phyloP scores from a whole-genome alignment of 805 yeast species.

The Wickerhamomyces bisporus region DNA sequence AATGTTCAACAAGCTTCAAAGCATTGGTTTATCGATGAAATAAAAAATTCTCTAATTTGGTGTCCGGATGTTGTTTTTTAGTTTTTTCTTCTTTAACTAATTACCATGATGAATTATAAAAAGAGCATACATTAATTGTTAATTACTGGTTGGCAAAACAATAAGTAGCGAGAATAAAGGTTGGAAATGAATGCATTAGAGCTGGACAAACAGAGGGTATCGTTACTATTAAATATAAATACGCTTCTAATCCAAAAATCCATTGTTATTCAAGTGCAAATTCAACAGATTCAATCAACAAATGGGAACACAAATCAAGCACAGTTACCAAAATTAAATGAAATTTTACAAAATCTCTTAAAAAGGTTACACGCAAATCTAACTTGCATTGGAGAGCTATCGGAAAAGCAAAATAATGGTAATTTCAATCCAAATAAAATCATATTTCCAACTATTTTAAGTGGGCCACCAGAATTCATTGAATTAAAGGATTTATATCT shows the following conservation, averaged over 20 bases:
- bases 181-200: slow-evolving; percentile 14
- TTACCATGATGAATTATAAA: too few species aligned
- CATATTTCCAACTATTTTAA: slow-evolving; percentile 21
- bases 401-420: slow-evolving; percentile 19
- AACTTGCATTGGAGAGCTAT: slow-evolving; percentile 25
- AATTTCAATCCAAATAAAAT: slow-evolving; percentile 3
- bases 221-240: slow-evolving; percentile 20
- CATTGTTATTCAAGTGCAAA: slow-evolving; percentile 20
- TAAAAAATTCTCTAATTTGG: not conserved
- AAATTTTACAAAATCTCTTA: slow-evolving; percentile 19
- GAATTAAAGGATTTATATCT: slow-evolving; percentile 22
- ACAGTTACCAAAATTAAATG: slow-evolving; percentile 13
- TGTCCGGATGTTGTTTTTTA: slow-evolving; percentile 5
- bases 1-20: too few species aligned
- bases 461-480: slow-evolving; percentile 22
- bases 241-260: slow-evolving; percentile 22
- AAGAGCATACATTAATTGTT: too few species aligned
- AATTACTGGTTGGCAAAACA: too few species aligned
- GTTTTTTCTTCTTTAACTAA: not conserved
- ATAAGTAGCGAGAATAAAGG: too few species aligned
- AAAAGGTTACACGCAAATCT: slow-evolving; percentile 25
- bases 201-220: slow-evolving; percentile 21
- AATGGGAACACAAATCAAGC: slow-evolving; percentile 4
- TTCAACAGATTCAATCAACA: slow-evolving; percentile 10
- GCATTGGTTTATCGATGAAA: not conserved